Percentiles rank a stretch among this genome's conserved stretches.
These are phyloP conservation scores for Heterobasidion irregulare DNA, from an alignment of 1,284 basidiomycete genomes.

Conservation along the genomic window DNA sequence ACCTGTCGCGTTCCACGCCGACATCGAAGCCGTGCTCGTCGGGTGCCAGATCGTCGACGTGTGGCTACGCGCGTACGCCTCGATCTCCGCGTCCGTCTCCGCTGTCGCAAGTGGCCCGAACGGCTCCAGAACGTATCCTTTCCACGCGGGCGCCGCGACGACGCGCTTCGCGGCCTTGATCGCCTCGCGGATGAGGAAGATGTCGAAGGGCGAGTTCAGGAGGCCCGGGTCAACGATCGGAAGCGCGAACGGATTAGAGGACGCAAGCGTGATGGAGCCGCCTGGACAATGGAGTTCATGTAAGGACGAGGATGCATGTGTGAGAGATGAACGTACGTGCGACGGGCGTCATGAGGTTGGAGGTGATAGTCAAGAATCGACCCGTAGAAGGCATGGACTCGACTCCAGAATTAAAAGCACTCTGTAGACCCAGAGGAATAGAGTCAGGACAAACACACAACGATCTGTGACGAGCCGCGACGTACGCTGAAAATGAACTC, in stretches of 20 bases:
- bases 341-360: constrained; percentile 7
- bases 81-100: constrained; percentile 11
- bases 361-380: constrained; percentile 9
- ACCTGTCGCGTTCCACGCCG: constrained; percentile 3
- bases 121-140: constrained; percentile 3
- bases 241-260: constrained; percentile 16
- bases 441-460: neutral
- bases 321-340: constrained; percentile 9
- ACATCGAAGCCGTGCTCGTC: constrained; percentile 18
- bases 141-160: constrained; percentile 5
- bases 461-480: neutral
- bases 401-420: constrained; percentile 1
- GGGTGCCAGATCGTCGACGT: constrained; percentile 15
- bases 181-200: constrained; percentile 3
- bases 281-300: constrained; percentile 8
- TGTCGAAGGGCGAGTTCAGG: constrained; percentile 9
- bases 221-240: constrained; percentile 20
- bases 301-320: neutral
- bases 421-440: neutral
- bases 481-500: constrained; percentile 9
- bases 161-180: constrained; percentile 6
- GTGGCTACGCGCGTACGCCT: constrained; percentile 3
- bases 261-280: constrained; percentile 13
- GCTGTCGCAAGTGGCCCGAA: constrained; percentile 1
- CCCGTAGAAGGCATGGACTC: constrained; percentile 4